phyloP scores from a whole-genome alignment of 2,329 filamentous ascomycete genomes.

The Ophiostoma ips region DNA sequence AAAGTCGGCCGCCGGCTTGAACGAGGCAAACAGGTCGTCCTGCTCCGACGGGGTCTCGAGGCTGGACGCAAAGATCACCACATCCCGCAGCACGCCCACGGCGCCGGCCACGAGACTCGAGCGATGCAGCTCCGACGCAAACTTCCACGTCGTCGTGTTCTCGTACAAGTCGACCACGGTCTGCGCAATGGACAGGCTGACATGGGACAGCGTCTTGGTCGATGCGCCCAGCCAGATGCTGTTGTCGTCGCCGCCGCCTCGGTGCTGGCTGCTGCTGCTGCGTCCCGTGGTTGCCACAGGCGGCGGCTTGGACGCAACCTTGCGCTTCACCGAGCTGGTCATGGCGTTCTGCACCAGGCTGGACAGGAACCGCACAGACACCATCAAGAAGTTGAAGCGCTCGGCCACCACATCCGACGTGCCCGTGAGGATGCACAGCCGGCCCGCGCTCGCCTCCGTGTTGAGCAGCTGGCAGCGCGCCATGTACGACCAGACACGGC shows the following conservation, averaged over 20 bases:
- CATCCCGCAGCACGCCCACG: constrained; percentile 53
- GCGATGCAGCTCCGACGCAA: constrained; percentile 52
- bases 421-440: constrained; percentile 66
- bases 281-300: constrained; percentile 2
- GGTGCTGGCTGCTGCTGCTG: constrained; percentile 25
- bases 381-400: constrained; percentile 63
- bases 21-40: constrained; percentile 36
- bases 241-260: constrained; percentile 3
- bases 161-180: constrained; percentile 73
- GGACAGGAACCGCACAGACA: constrained; percentile 60
- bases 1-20: constrained; percentile 61
- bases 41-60: constrained; percentile 29
- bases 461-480: constrained; percentile 68
- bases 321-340: constrained; percentile 52
- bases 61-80: constrained; percentile 60
- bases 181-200: constrained; percentile 59
- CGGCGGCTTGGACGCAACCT: constrained; percentile 33
- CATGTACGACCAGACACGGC: constrained; percentile 81
- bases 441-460: constrained; percentile 59
- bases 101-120: constrained; percentile 55
- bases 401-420: constrained; percentile 65
- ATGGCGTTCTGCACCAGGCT: constrained; percentile 64
- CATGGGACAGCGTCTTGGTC: constrained; percentile 60
- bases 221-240: constrained; percentile 59
- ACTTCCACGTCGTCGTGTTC: constrained; percentile 76